Conservation (phyloP, 1,139 yeast genomes). For the Magnusiomyces suaveolens region DNA sequence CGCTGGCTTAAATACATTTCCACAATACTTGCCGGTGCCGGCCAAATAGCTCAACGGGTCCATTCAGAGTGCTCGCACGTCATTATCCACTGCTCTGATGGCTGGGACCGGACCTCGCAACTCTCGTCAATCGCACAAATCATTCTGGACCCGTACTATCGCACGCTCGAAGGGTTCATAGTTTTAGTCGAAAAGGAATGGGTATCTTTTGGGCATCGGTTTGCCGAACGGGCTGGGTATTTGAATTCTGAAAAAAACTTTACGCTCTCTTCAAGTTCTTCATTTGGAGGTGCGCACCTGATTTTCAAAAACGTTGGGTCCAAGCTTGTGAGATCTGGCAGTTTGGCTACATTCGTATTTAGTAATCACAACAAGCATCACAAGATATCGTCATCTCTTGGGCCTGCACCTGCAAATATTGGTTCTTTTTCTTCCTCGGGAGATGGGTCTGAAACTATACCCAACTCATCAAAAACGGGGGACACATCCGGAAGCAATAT, state of each 20-base stretch:
- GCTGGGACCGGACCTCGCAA: constrained; percentile 97
- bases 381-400: background rate
- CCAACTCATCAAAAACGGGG: background rate
- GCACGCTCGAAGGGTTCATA: constrained; percentile 83
- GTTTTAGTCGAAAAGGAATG: constrained; percentile 85
- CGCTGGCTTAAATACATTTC: constrained; percentile 74
- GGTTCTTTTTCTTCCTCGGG: background rate
- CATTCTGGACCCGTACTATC: constrained; percentile 80
- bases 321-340: constrained; percentile 22
- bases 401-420: background rate
- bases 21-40: constrained; percentile 65
- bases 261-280: constrained; percentile 21
- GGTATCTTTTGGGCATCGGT: constrained; percentile 89
- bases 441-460: background rate
- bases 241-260: constrained; percentile 28
- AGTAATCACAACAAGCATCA: background rate
- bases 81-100: constrained; percentile 89
- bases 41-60: constrained; percentile 66
- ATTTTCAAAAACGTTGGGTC: constrained; percentile 31
- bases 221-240: constrained; percentile 75
- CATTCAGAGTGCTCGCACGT: constrained; percentile 77
- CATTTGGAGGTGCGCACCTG: constrained; percentile 33
- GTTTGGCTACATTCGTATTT: background rate
- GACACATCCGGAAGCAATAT: constrained; percentile 13
- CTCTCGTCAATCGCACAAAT: constrained; percentile 74